phyloP scores from a whole-genome alignment of 805 yeast genomes.

The Suhomyces prunicola region DNA sequence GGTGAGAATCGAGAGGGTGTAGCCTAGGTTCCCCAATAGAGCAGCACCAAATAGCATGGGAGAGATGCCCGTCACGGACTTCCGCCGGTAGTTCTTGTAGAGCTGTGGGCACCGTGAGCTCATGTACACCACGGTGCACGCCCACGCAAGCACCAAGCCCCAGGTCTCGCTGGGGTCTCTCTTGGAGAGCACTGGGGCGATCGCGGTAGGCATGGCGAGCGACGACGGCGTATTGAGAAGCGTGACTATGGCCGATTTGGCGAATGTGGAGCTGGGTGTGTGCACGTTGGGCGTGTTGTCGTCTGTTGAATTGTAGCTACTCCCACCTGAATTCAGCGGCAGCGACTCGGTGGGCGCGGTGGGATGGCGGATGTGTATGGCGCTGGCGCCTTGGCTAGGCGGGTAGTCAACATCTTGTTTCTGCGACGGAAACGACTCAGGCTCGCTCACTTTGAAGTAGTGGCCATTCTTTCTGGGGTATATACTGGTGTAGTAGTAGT shows the following conservation, averaged over 20 bases:
- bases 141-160: constrained; percentile 59
- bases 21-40: constrained; percentile 70
- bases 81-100: constrained; percentile 67
- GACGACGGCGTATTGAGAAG: constrained; percentile 12
- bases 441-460: constrained; percentile 1
- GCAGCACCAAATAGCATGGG: constrained; percentile 79
- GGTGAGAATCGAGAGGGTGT: constrained; percentile 69
- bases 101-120: constrained; percentile 84
- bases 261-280: constrained; percentile 1
- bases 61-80: constrained; percentile 84
- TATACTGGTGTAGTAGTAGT: constrained; percentile 40
- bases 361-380: constrained; percentile 12
- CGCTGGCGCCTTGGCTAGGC: constrained; percentile 4
- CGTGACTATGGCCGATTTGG: constrained; percentile 9
- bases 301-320: constrained; percentile 13
- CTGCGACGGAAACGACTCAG: background rate
- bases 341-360: background rate
- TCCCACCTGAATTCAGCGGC: constrained; percentile 4
- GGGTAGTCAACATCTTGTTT: constrained; percentile 1
- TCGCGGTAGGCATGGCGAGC: constrained; percentile 9
- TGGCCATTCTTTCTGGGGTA: constrained; percentile 21
- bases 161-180: background rate
- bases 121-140: constrained; percentile 71
- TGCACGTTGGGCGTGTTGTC: constrained; percentile 3
- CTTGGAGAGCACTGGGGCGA: background rate